A percentile compares a stretch with the other conserved stretches of the same genome.
Conservation (phyloP, 352 stramenopile species). For the Paralagenidium karlingii region DNA sequence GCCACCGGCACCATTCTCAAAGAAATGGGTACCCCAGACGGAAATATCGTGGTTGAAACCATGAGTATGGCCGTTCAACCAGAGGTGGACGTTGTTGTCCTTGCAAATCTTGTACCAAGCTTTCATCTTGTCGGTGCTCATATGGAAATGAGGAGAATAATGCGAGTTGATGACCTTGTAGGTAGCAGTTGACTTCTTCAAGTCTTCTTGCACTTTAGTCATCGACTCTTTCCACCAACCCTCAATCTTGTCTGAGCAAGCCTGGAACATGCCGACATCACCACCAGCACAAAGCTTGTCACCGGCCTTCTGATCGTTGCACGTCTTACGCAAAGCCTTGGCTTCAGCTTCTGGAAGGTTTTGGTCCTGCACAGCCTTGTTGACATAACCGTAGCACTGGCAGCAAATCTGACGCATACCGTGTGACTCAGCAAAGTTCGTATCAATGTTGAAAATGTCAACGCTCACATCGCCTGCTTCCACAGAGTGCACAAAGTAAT, state of each 20-base stretch:
- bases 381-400: constrained; percentile 80
- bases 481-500: constrained; percentile 78
- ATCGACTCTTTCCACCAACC: constrained; percentile 71
- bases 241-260: constrained; percentile 61
- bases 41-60: constrained; percentile 81
- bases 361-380: no score
- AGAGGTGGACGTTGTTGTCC: constrained; percentile 57
- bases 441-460: constrained; percentile 84
- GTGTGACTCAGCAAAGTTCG: constrained; percentile 76
- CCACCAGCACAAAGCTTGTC: constrained; percentile 64
- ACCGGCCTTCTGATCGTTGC: constrained; percentile 48
- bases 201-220: constrained; percentile 47
- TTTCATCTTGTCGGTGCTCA: constrained; percentile 83
- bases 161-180: constrained; percentile 86
- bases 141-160: constrained; percentile 84
- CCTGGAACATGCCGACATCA: constrained; percentile 52
- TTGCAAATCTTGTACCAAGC: constrained; percentile 79
- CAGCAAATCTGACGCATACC: constrained; percentile 78
- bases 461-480: constrained; percentile 71
- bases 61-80: constrained; percentile 79
- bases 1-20: constrained; percentile 76
- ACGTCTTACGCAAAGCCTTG: constrained; percentile 48
- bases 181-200: constrained; percentile 53
- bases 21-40: constrained; percentile 80
- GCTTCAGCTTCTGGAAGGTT: constrained; percentile 21